Conservation (phyloP, 371 early-diverging fungal species). For the Blakeslea trispora region DNA sequence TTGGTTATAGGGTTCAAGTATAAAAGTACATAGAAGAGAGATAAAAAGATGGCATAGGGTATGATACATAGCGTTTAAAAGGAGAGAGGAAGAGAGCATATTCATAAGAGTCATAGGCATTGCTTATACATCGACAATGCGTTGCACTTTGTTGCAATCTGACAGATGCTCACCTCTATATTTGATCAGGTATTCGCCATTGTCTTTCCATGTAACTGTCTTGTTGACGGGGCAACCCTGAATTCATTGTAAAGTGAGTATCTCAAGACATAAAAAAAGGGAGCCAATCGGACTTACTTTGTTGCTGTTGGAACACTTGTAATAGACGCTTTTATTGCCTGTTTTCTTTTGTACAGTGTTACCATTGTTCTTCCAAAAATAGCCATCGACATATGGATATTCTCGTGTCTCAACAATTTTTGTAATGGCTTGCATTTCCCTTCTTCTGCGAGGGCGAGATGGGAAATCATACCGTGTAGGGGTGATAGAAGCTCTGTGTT, state of each 20-base stretch:
- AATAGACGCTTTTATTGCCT: constrained; percentile 58
- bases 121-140: constrained; percentile 30
- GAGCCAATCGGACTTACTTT: constrained; percentile 32
- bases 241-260: not conserved
- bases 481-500: not conserved
- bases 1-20: not conserved
- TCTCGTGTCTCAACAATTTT: constrained; percentile 59
- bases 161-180: constrained; percentile 64
- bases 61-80: not conserved
- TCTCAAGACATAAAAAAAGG: not conserved
- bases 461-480: constrained; percentile 15
- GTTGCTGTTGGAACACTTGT: constrained; percentile 51
- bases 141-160: constrained; percentile 58
- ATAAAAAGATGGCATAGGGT: constrained; percentile 5
- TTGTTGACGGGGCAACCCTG: constrained; percentile 65
- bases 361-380: constrained; percentile 62
- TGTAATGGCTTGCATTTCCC: constrained; percentile 63
- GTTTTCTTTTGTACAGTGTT: constrained; percentile 60
- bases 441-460: constrained; percentile 32
- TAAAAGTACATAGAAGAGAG: not conserved
- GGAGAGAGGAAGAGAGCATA: too few species aligned
- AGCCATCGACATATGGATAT: constrained; percentile 49
- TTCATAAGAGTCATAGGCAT: too few species aligned
- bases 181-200: constrained; percentile 63
- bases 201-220: constrained; percentile 64